Evolutionary conservation across 1,284 basidiomycete species (phyloP), one percentile per base, ranked within the genome.

Genomic region (Tilletia setariae): DNA sequence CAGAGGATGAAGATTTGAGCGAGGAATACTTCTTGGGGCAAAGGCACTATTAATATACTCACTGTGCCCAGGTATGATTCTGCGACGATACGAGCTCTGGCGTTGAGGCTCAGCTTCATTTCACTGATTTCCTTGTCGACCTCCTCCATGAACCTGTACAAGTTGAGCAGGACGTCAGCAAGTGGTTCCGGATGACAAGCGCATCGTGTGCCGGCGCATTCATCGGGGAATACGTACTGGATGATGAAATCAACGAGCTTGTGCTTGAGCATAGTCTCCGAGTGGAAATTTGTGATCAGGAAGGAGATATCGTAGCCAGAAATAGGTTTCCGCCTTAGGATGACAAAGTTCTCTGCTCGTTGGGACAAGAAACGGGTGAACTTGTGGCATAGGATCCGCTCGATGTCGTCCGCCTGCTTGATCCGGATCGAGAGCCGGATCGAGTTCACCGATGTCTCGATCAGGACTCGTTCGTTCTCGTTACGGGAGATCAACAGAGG

Each of bases 221-320:
- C 6, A 63, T 30, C 49, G 32, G 30, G 16, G 28, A 6, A 46
- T 21, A 78, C 77, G 53, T 74, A 93, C 90, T 98, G 93, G 76
- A 98, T 97, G 84, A 99, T 96, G 85, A 99, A 99, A 85, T 99
- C 96, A 56, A 99, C 96, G 67, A 99, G 90, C 86, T 98, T 98
- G 85, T 98, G 94, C 85, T 98, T 98, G 76, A 98, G 86, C 94
- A 99, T 96, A 1, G 91, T 92, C 83, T 98, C 95, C 28, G 93
- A 89, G 83, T 98, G 94, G 72, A 90, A 90, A 84, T 98, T 98
- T 68, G 96, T 98, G 83, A 99, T 96, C 73, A 99, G 86, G 87
- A 99, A 99, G 6, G 92, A 95, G 75, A 99, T 98, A 79, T 98
- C 96, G 78, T 96, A 98, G 68, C 94, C 93, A 72, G 69, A 88